Evolutionary conservation across 2,329 filamentous ascomycete genomes (phyloP).

Genomic region (Epichloe scottii): DNA sequence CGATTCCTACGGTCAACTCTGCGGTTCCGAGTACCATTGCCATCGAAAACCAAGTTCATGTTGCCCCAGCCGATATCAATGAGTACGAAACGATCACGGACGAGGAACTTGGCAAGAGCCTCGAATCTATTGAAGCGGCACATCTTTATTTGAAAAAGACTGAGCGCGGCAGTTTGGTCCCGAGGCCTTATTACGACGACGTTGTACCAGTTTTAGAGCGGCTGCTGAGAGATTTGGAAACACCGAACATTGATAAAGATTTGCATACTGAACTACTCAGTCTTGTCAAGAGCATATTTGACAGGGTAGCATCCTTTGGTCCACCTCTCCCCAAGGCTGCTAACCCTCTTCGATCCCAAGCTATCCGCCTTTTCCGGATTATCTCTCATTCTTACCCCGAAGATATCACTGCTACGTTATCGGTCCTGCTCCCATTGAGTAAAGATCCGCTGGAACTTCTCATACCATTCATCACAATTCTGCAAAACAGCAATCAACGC

Average conservation of each 20-base stretch:
- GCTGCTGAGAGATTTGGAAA: conserved; percentile 6
- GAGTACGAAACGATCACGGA: neutral
- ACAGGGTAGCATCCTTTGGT: conserved; percentile 9
- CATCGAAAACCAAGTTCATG: neutral
- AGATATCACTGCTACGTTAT: conserved; percentile 10
- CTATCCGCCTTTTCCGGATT: conserved; percentile 14
- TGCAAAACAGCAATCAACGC: conserved; percentile 4
- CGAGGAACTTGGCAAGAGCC: neutral
- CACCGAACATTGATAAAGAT: neutral
- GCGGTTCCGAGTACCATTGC: neutral
- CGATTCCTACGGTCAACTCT: neutral
- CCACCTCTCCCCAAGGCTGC: conserved; percentile 6
- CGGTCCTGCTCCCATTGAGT: conserved; percentile 12
- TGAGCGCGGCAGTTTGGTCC: neutral
- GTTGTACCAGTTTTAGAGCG: conserved; percentile 5
- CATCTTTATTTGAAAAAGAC: conserved; percentile 1
- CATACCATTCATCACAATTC: neutral
- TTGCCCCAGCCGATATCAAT: neutral
- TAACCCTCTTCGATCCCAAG: conserved; percentile 8
- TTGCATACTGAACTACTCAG: conserved; percentile 2
- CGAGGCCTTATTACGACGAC: conserved; percentile 5
- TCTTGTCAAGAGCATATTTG: conserved; percentile 9
- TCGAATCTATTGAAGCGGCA: conserved; percentile 1
- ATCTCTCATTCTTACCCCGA: conserved; percentile 9
- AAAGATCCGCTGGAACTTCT: conserved; percentile 10